Base-by-base conservation (phyloP, 176 grass and related monocot genomes). In the Oryza coarctata region DNA sequence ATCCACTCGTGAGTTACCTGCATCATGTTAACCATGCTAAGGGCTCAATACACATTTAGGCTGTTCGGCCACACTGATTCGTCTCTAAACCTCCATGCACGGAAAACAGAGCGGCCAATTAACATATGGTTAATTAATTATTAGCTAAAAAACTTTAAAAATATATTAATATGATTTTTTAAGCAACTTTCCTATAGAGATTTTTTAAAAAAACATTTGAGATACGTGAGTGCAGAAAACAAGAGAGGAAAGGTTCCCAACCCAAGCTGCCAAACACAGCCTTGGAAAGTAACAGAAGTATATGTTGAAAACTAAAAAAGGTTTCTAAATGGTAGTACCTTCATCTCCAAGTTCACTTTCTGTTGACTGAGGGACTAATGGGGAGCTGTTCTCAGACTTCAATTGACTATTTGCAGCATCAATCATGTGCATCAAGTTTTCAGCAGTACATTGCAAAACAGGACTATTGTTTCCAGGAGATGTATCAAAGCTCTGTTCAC, bases 311-410 rank as follows among this genome's bases (percentile, higher is more conserved):
- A 77, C 20, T 63, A 17, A 78, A 18, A 78, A 17, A 77, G 28
- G 39, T 60, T 80, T 74, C 30, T 47, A 18, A 66, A 44, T 38
- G 14, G 18, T 86, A 88, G 18, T 86, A 88, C 90, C 83, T 83
- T 74, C 71, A 75, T 68, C 79, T 64, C 33, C 80, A 69, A 73
- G 38, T 78, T 85, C 63, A 82, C 41, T 85, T 78, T 81, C 79
- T 26, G 7, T 79, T 39, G 52, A 65, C 34, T 83, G 82, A 69
- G 82, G 36, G 25, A 40, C 27, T 73, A 74, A 39, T 17, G 23
- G 12, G 22, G 74, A 88, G 49, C 50, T 88, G 62, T 70, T 82
- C 76, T 45, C 78, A 57, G 67, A 45, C 33, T 83, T 52, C 74
- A 45, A 82, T 81, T 79, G 82, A 78, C 35, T 60, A 61, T 45